Percentiles rank a stretch among this genome's conserved stretches.
Evolutionary conservation across 2,329 filamentous ascomycete species (phyloP).

Genomic region (Trichoderma sp.): DNA sequence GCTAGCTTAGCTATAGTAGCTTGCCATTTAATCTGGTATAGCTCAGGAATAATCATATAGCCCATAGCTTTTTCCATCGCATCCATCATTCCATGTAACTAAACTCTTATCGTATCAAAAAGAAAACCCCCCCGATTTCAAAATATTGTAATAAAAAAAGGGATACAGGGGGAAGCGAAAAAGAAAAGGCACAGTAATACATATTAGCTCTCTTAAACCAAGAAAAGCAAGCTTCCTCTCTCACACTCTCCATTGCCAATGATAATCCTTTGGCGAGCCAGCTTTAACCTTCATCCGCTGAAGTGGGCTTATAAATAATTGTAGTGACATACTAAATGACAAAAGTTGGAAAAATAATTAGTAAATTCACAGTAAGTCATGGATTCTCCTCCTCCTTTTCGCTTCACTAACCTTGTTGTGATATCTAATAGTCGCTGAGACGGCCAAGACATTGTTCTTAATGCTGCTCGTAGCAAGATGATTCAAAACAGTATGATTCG

Average conservation of each 20-base stretch:
- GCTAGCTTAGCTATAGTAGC: background rate
- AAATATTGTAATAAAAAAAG: background rate
- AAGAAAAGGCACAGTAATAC: slow-evolving; percentile 3
- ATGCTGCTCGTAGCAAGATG: slow-evolving; percentile 97
- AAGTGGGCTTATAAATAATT: slow-evolving; percentile 93
- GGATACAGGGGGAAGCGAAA: background rate
- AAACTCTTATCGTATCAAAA: background rate
- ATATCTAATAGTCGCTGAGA: slow-evolving; percentile 96
- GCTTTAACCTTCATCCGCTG: slow-evolving; percentile 51
- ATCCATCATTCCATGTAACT: background rate
- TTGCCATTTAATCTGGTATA: background rate
- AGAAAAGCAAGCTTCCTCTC: background rate
- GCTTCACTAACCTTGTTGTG: slow-evolving; percentile 77
- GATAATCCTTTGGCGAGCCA: background rate
- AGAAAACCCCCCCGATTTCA: background rate
- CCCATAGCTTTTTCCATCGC: background rate
- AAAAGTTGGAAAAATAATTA: background rate
- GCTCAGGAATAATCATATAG: background rate
- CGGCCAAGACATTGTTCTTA: slow-evolving; percentile 92
- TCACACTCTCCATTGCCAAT: background rate
- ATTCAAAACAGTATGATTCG: slow-evolving; percentile 95
- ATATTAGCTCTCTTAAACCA: slow-evolving; percentile 3
- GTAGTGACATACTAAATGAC: slow-evolving; percentile 83
- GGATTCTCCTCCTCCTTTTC: background rate
- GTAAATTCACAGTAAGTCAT: background rate